Evolutionary conservation across 805 yeast genomes (phyloP), one percentile per base, ranked within the genome.

Genomic region (Kodamaea restingae): DNA sequence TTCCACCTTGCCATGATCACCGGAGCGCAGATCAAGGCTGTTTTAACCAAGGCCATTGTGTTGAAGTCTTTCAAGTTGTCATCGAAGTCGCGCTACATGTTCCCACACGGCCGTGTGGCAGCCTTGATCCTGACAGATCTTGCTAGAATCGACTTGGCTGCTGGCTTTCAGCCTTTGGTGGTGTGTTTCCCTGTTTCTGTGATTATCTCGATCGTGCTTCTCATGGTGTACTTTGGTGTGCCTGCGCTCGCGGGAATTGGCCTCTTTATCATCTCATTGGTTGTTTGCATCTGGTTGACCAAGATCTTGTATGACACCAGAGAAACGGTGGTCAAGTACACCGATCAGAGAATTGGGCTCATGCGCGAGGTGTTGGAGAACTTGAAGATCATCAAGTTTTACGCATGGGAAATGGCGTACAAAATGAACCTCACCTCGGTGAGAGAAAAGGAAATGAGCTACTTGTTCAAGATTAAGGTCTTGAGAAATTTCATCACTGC

Each of bases 341-440:
- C 74, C n/a, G 74, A 70, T 48, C 55, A 59, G 43, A 51, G 74
- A 45, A 61, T 70, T 35, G 54, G 67, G 17, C 53, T 63, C 38
- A 67, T 70, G 67, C 60, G 72, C 43, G 73, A 70, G 49, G 58
- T 65, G 25, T 57, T 70, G 41, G 52, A 52, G 35, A 63, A 67
- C 48, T 52, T 70, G 44, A 70, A 70, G 46, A 54, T 69, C 21
- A 67, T 70, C 49, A 70, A 70, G 51, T 70, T 61, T 39, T 70
- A 68, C 46, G 69, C 73, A 10, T 70, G 75, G 75, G 75, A 70
- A 51, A 22, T 55, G 38, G 70, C 75, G 14, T 70, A 70, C 52
- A 60, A 61, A 45, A 39, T 51, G 29, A 56, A 50, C 42, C 60
- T 70, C 35, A 54, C 64, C 21, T 47, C 55, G n/a, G 58, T 60